Evolutionary conservation across 139 green algal genomes (phyloP), one percentile per base, ranked within the genome.

Genomic region (Tetraselmis chui): DNA sequence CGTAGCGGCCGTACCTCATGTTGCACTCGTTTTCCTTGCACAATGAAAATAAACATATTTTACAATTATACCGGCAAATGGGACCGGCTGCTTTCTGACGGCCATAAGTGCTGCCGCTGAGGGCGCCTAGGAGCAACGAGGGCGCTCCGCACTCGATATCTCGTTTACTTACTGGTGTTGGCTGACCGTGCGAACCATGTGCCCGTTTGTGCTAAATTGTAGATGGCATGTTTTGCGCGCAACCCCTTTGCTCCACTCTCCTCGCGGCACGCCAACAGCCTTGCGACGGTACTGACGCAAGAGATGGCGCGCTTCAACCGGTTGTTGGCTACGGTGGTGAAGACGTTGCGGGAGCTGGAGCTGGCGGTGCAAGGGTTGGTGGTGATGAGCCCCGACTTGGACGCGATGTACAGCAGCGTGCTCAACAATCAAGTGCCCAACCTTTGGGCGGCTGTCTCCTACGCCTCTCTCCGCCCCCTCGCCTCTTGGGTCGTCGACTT

Each of bases 301-400:
- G 93, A 96, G 90, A 89, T 91, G 29, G 85, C 91, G 45, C 45
- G 88, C 1, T 93, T 92, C 87, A 89, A 89, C 76, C 32, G 77
- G 29, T 84, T 95, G 59, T 78, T 86, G 18, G 59, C 29, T 28
- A 76, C 80, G 28, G 86, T 97, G 75, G 31, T 31, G 0, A 30
- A n/a, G 24, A 92, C 86, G 58, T 83, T 97, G 74, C 27, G 22
- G 59, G 89, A 95, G 86, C 89, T 95, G 67, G 87, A 94, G 85
- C 91, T 91, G 79, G 94, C 93, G 0, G 93, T 97, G 83, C 87
- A 92, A 77, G 93, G 93, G 24, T 58, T 95, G 83, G 93, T 96
- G 75, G 91, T 96, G 2, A 97, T 97, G 94, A 94, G 88, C 80
- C 82, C 59, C 23, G 92, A 97, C 79, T 86, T 97, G 74, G 94